phyloP scores from a whole-genome alignment of 202 grass and related monocot species.

The Saccharum hybrid region DNA sequence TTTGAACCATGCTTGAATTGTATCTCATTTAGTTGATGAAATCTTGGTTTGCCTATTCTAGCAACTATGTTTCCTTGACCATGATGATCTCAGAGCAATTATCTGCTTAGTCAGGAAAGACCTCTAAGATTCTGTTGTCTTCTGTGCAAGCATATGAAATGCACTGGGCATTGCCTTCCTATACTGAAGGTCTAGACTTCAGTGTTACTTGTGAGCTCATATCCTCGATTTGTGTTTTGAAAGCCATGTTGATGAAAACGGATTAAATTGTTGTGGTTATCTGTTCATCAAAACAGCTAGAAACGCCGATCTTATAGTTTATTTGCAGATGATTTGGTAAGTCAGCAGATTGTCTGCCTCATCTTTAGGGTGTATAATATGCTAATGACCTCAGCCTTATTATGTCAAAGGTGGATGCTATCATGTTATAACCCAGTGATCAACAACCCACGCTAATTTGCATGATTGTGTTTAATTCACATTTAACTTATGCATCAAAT shows the following conservation, averaged over 20 bases:
- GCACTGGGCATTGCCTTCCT: background rate
- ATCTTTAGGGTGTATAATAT: background rate
- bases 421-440: background rate
- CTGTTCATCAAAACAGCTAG: no score
- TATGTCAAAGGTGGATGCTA: conserved; percentile 1
- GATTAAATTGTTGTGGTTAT: background rate
- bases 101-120: background rate
- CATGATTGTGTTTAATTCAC: background rate
- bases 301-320: background rate
- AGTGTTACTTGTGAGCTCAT: conserved; percentile 1
- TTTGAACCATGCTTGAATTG: conserved; percentile 8
- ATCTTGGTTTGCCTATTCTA: background rate
- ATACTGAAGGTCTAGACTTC: background rate
- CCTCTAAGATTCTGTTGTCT: background rate
- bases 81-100: conserved; percentile 14
- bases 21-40: background rate
- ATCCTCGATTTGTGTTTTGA: background rate
- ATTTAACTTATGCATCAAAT: conserved; percentile 11
- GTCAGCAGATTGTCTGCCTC: background rate
- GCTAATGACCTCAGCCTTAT: background rate
- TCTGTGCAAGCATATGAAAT: conserved; percentile 17
- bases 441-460: background rate
- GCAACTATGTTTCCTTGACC: conserved; percentile 2
- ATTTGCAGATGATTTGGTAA: background rate
- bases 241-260: background rate